These are phyloP conservation scores for Cladophialophora carrionii DNA, from an alignment of 2,329 filamentous ascomycete species.

Conservation along the genomic window DNA sequence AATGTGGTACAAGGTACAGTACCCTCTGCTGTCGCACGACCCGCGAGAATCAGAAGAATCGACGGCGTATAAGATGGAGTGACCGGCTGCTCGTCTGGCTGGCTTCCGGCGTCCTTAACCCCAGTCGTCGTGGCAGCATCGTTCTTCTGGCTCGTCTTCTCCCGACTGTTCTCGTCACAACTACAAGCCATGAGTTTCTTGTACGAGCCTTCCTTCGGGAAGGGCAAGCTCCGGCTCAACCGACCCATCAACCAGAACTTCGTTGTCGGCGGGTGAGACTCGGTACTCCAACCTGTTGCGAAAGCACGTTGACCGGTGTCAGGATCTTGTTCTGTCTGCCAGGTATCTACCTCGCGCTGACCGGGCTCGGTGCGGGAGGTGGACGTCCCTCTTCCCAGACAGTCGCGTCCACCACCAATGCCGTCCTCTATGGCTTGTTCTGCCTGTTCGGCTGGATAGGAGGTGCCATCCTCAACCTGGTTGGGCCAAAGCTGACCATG, in stretches of 20 bases:
- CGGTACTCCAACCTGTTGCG: background rate
- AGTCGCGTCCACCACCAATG: conserved; percentile 33
- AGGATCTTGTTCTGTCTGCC: conserved; percentile 37
- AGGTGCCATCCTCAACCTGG: conserved; percentile 34
- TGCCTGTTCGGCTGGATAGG: conserved; percentile 34
- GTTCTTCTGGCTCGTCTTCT: background rate
- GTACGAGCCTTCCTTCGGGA: conserved; percentile 25
- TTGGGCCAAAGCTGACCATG: conserved; percentile 31
- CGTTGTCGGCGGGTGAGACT: conserved; percentile 28
- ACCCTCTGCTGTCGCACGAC: background rate
- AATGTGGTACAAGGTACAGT: background rate
- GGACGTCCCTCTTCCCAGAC: conserved; percentile 33
- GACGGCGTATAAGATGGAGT: background rate
- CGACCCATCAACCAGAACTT: conserved; percentile 35
- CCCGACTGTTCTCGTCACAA: background rate
- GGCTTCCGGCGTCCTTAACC: background rate
- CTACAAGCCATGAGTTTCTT: conserved; percentile 22
- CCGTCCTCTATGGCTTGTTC: conserved; percentile 35
- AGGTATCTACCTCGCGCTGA: conserved; percentile 38
- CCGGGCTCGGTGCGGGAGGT: conserved; percentile 37
- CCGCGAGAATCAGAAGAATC: background rate
- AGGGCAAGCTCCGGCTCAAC: conserved; percentile 26
- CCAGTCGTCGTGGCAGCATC: background rate
- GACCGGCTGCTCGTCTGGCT: background rate
- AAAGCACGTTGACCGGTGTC: conserved; percentile 6